Base-by-base conservation (phyloP, 352 stramenopile species). In the Thalassiosira exigua region DNA sequence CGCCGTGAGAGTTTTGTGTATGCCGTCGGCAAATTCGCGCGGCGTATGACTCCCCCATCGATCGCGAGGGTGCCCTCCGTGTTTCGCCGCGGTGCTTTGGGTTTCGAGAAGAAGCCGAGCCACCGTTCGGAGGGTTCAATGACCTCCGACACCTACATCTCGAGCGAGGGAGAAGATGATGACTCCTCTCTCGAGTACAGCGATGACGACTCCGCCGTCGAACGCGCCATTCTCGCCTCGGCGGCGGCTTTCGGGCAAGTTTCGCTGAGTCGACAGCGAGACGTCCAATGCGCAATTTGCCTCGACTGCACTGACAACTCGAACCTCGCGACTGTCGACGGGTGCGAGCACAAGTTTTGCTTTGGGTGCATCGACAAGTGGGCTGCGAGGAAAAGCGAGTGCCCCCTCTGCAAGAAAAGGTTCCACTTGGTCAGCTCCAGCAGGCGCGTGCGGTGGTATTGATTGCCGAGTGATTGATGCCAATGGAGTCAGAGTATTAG, bases 331-430 rank as follows among this genome's bases (percentile, higher is more conserved):
- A 42, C 14, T 0, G 75, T 90, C 11, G 75, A 80, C 74, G 78
- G 81, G 19, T 91, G 84, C 50, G 66, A 78, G 14, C 86, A 92
- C 54, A 46, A 33, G 1, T 92, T 89, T 65, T 92, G 86, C 33
- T 92, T 88, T 68, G 21, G 50, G n/a, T 92, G 86, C 54, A 92
- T 92, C 58, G 82, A 81, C 21, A 80, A 79, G 11, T 92, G 86
- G 86, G 69, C 78, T 4, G 53, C 83, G 36, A 73, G 59, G 26
- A 82, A 90, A 61, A 89, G 89, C 27, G 69, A 66, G 1, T 92
- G 86, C 53, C 86, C 86, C 33, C 67, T 89, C 3, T 92, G 86
- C 59, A 92, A 90, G 53, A 46, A 52, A 11, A 24, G n/a, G 50
- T 75, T 81, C 44, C 60, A 59, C 27, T 39, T 51, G 26, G 59